phyloP scores from a whole-genome alignment of 192 early-diverging fungal genomes.

The Coemansia sp. region DNA sequence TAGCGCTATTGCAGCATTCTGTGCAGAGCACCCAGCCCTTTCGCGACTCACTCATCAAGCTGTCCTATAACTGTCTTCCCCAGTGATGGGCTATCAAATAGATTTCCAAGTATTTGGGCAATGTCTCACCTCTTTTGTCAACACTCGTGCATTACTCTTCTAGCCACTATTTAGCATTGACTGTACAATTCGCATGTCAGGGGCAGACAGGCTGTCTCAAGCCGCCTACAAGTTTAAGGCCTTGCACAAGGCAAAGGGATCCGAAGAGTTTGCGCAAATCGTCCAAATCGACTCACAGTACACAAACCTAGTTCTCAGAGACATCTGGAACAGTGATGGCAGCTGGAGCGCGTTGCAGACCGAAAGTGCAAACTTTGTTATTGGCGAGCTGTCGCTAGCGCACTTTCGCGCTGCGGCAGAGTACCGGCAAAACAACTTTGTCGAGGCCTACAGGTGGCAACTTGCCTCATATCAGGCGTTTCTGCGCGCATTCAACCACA shows the following conservation, averaged over 20 bases:
- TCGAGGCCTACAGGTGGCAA: slow-evolving; percentile 29
- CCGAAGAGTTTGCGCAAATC: slow-evolving; percentile 23
- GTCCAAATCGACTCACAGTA: slow-evolving; percentile 21
- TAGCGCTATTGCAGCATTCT: too few species aligned
- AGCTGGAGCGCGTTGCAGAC: slow-evolving; percentile 17
- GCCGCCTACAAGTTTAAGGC: slow-evolving; percentile 30
- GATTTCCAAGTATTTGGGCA: too few species aligned
- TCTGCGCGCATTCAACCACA: slow-evolving; percentile 30
- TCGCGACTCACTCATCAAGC: too few species aligned
- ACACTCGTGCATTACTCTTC: too few species aligned
- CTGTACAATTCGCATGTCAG: slow-evolving; percentile 8
- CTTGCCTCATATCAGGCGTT: slow-evolving; percentile 32
- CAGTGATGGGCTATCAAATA: too few species aligned
- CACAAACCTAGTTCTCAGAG: slow-evolving; percentile 19
- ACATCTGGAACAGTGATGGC: slow-evolving; percentile 20
- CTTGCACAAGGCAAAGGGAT: slow-evolving; percentile 14
- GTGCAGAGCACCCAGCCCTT: too few species aligned
- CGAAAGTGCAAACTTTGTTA: background rate
- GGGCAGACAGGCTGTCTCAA: slow-evolving; percentile 7
- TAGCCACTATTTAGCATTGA: too few species aligned
- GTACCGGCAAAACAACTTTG: slow-evolving; percentile 14
- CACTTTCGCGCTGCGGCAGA: slow-evolving; percentile 31
- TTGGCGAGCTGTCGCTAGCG: slow-evolving; percentile 19
- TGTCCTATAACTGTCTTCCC: too few species aligned
- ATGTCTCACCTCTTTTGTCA: too few species aligned